Base-by-base conservation (phyloP, 1,284 basidiomycete genomes). In the Erythrobasidium hasegawianum region DNA sequence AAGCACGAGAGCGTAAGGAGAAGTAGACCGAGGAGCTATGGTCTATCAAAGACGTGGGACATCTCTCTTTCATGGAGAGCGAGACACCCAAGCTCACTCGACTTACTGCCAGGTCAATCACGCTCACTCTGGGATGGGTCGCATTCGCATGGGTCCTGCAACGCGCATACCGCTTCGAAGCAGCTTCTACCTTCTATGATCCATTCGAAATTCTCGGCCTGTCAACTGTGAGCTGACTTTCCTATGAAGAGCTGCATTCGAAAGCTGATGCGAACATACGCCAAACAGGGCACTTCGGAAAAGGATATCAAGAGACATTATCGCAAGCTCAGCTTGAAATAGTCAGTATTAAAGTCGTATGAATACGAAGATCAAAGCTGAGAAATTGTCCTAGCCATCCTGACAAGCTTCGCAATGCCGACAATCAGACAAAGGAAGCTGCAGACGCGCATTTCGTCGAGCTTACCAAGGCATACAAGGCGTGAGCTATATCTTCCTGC, bases 391-490 rank as follows among this genome's bases (percentile, higher is more conserved):
- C n/a, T n/a, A 95, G 92, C 77, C 96, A 98, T 77, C 96, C 96
- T 0, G 96, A 99, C 83, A 98, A 98, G 81, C 87, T 96, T 68
- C 88, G 86, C 74, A 83, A 90, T 8, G 83, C 84, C 0, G 83
- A 81, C 1, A 93, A 97, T 74, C 83, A 94, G 74, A 97, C 95
- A 0, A 83, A 88, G 64, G 95, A 97, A 73, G 83, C 86, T n/a
- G 91, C 90, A 39, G 89, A 91, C 72, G 82, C 86, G 57, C 86
- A 87, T 71, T 99, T 95, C 77, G 90, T 98, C 43, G 86, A 91
- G 54, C 81, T 99, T 49, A 98, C 96, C 24, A 99, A 98, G 78
- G 96, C 96, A 0, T 99, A 99, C 81, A 99, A 99, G 82, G 79
- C 95, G 85, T 90, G 71, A 69, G 85, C 79, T 2, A 3, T 24